Percentiles rank a stretch among this genome's conserved stretches.
phyloP scores from a whole-genome alignment of 2,329 filamentous ascomycete genomes.

The Talaromyces sp. region DNA sequence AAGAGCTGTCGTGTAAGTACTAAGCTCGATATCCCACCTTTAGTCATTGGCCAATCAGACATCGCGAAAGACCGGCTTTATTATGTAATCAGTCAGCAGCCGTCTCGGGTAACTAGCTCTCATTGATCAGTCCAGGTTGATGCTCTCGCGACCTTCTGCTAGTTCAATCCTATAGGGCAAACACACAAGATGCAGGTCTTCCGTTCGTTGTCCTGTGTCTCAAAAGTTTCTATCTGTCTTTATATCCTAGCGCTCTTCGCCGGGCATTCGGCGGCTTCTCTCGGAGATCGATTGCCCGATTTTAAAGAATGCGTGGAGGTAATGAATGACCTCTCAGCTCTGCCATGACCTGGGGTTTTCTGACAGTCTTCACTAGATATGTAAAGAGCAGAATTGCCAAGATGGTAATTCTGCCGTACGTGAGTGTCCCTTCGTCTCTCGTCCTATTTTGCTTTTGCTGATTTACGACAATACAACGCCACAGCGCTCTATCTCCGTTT shows the following conservation, averaged over 20 bases:
- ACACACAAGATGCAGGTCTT: constrained; percentile 9
- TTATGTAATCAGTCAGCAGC: neutral
- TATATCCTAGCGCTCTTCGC: constrained; percentile 33
- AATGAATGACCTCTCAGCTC: constrained; percentile 20
- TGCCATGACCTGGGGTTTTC: neutral
- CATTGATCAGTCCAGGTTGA: neutral
- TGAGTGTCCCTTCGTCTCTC: constrained; percentile 46
- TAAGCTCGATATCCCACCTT: neutral
- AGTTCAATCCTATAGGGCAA: neutral
- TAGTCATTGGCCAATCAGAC: neutral
- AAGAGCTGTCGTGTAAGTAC: neutral
- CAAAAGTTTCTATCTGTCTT: constrained; percentile 8
- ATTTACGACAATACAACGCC: neutral
- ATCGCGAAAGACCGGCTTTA: neutral
- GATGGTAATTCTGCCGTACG: constrained; percentile 64
- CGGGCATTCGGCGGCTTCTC: constrained; percentile 59
- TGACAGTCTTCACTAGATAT: constrained; percentile 57
- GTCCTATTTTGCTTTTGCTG: neutral
- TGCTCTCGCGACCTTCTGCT: neutral
- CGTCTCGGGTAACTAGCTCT: neutral
- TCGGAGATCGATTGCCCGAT: constrained; percentile 80
- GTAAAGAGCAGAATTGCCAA: constrained; percentile 74
- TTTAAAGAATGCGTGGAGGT: constrained; percentile 86
- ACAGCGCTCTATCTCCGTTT: constrained; percentile 78
- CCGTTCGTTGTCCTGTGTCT: neutral